Percentiles rank a stretch among this genome's conserved stretches.
These are phyloP conservation scores for Skeletonema potamos DNA, from an alignment of 108 stramenopile genomes.

Conservation along the genomic window DNA sequence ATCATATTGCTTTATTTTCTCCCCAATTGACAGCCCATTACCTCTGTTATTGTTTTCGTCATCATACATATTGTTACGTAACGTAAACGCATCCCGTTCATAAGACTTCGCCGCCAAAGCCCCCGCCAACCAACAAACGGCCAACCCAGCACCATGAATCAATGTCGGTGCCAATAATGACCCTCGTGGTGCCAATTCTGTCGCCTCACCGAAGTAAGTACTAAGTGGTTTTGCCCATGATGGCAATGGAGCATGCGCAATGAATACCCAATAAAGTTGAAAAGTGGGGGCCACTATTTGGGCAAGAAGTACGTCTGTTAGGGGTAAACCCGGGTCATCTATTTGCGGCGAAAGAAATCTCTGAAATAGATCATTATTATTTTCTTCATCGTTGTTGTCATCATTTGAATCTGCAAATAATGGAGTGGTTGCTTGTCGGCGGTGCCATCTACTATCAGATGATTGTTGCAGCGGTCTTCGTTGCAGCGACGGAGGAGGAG, in stretches of 20 bases:
- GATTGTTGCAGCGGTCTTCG: background rate
- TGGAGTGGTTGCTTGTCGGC: background rate
- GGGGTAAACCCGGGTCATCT: conserved; percentile 74
- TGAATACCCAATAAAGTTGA: conserved; percentile 58
- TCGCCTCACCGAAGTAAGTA: conserved; percentile 14
- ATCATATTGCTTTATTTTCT: conserved; percentile 11
- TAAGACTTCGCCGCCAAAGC: conserved; percentile 70
- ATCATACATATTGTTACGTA: background rate
- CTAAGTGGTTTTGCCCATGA: conserved; percentile 68
- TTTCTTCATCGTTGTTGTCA: background rate
- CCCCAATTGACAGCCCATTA: background rate
- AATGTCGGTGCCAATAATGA: conserved; percentile 72
- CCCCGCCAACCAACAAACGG: conserved; percentile 73
- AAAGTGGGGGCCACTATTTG: conserved; percentile 77
- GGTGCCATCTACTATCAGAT: background rate
- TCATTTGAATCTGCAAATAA: background rate
- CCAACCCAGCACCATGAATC: conserved; percentile 79
- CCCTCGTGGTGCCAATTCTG: conserved; percentile 51
- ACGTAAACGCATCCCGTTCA: conserved; percentile 55
- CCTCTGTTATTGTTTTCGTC: background rate
- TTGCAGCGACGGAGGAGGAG: background rate
- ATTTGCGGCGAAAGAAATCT: conserved; percentile 70
- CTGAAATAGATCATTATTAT: background rate
- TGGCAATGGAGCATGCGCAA: conserved; percentile 59
- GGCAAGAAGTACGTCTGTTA: conserved; percentile 63